phyloP scores from a whole-genome alignment of 306 rosid species.

The Hippophae tibetana region DNA sequence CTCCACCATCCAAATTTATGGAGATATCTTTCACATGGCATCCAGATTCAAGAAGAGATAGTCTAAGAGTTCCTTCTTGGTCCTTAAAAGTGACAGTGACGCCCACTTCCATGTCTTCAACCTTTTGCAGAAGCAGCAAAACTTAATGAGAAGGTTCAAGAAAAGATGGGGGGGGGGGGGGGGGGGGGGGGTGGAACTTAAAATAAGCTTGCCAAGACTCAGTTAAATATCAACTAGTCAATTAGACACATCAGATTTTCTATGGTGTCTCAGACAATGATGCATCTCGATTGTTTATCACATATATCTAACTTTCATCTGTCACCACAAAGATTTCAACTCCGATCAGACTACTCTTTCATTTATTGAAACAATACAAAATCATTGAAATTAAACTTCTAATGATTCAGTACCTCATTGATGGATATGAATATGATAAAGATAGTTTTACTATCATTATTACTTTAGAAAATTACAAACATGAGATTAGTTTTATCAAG shows the following conservation, averaged over 20 bases:
- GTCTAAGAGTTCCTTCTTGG: constrained; percentile 54
- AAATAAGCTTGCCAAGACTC: neutral
- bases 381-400: constrained; percentile 3
- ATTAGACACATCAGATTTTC: neutral
- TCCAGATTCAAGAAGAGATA: constrained; percentile 53
- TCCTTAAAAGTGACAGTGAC: constrained; percentile 44
- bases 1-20: constrained; percentile 71
- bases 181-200: neutral
- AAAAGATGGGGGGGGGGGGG: neutral
- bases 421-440: neutral
- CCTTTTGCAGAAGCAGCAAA: constrained; percentile 42
- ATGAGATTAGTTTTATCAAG: too few species aligned
- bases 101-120: constrained; percentile 59
- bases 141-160: constrained; percentile 6
- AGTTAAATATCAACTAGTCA: neutral
- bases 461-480: neutral
- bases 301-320: neutral
- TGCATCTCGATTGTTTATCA: neutral
- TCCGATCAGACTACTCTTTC: neutral
- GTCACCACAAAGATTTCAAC: neutral
- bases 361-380: neutral
- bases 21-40: constrained; percentile 50
- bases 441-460: neutral
- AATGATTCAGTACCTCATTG: neutral
- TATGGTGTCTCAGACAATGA: neutral